Evolutionary conservation across 306 rosid genomes (phyloP).

Genomic region (Lablab purpureus): DNA sequence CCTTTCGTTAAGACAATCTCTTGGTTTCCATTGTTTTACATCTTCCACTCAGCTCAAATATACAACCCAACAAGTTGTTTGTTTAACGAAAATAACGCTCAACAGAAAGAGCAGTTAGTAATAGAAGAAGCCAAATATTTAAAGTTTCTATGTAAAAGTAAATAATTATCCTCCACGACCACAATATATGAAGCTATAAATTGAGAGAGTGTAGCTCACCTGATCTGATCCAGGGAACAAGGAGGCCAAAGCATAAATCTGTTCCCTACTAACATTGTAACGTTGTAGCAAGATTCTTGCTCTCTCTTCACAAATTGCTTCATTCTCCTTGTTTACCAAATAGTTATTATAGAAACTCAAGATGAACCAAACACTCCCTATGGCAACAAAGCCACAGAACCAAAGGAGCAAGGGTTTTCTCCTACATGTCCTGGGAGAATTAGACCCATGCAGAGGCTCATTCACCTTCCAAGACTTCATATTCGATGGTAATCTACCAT

Average conservation of each 20-base stretch:
- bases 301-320: slow-evolving; percentile 56
- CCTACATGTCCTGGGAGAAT: slow-evolving; percentile 58
- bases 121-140: slow-evolving; percentile 29
- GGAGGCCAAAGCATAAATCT: slow-evolving; percentile 68
- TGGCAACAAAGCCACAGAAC: slow-evolving; percentile 55
- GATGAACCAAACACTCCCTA: slow-evolving; percentile 58
- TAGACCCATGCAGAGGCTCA: slow-evolving; percentile 62
- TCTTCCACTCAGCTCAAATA: slow-evolving; percentile 31
- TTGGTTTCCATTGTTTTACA: slow-evolving; percentile 31
- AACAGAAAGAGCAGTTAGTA: slow-evolving; percentile 15
- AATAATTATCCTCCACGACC: slow-evolving; percentile 18
- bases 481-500: slow-evolving; percentile 62
- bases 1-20: slow-evolving; percentile 19
- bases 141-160: slow-evolving; percentile 14
- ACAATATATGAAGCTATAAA: slow-evolving; percentile 27
- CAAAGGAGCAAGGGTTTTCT: slow-evolving; percentile 58
- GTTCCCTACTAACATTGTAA: slow-evolving; percentile 74
- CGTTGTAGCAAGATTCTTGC: slow-evolving; percentile 64
- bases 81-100: slow-evolving; percentile 30
- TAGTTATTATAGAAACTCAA: slow-evolving; percentile 49
- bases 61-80: slow-evolving; percentile 29
- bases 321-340: slow-evolving; percentile 54
- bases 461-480: slow-evolving; percentile 67
- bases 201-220: slow-evolving; percentile 54
- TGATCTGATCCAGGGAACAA: slow-evolving; percentile 79